Percentiles rank a stretch among this genome's conserved stretches.
phyloP scores from a whole-genome alignment of 768 basidiomycete species.

The Tulasnella sp. region DNA sequence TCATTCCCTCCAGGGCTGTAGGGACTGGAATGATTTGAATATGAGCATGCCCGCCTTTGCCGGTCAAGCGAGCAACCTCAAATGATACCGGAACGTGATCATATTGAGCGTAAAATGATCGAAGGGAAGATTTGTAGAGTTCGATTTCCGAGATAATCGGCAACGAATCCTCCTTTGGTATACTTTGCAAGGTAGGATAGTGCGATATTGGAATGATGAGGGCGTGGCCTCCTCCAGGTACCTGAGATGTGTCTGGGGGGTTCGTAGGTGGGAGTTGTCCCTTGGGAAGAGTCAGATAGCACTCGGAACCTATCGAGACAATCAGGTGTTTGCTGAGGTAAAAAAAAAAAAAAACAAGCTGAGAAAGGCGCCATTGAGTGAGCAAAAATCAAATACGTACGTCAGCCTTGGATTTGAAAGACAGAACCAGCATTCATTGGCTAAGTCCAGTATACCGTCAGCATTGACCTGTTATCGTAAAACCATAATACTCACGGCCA shows the following conservation, averaged over 20 bases:
- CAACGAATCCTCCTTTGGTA: conserved; percentile 61
- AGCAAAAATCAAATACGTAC: conserved; percentile 32
- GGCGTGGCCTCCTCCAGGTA: conserved; percentile 94
- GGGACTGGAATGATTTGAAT: conserved; percentile 74
- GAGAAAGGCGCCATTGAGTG: background rate
- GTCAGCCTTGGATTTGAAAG: conserved; percentile 85
- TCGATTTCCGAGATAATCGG: conserved; percentile 74
- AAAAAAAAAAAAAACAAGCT: conserved; percentile 3
- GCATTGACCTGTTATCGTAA: background rate
- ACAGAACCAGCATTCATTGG: conserved; percentile 98
- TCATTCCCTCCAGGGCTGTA: conserved; percentile 40
- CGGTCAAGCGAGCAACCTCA: conserved; percentile 71
- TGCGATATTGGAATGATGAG: conserved; percentile 90
- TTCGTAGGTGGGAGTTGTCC: conserved; percentile 86
- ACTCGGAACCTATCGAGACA: conserved; percentile 83
- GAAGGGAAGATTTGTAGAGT: conserved; percentile 65
- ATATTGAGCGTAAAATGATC: conserved; percentile 56
- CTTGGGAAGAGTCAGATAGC: conserved; percentile 92
- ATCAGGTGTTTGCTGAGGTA: conserved; percentile 78
- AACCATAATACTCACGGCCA: conserved; percentile 40
- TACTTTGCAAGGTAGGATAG: conserved; percentile 72
- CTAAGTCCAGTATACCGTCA: conserved; percentile 27
- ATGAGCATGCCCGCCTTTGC: conserved; percentile 90
- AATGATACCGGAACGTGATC: conserved; percentile 61
- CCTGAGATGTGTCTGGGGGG: conserved; percentile 31